Base-by-base conservation (phyloP, 495 filamentous ascomycete species). In the Ramalina peruviana region DNA sequence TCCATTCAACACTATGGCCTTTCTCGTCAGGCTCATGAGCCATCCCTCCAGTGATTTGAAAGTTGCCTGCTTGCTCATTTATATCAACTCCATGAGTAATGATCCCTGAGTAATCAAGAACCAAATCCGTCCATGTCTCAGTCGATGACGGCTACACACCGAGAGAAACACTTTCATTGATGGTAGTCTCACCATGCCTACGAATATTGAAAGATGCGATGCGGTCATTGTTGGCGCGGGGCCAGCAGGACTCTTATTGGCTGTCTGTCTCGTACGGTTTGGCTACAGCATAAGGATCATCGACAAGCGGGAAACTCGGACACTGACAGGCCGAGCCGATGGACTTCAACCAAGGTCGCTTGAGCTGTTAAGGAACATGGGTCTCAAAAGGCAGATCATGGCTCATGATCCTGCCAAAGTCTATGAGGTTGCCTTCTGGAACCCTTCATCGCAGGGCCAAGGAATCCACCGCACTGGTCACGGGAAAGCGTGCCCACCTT, bases 141-240 rank as follows among this genome's bases (percentile, higher is more conserved):
- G 30, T 10, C 7, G 30, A 33, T 13, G 7, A 11, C 12, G 9
- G 7, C 12, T 11, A 33, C 9, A 33, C 12, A 33, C 5, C 30
- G 30, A 33, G 30, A 12, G 30, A 33, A 13, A 11, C 2, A 13
- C 7, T 13, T 33, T 33, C 2, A 10, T 33, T 33, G 30, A 36
- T 62, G 62, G 25, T 36, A 11, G 12, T 41, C 9, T n/a, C 17
- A 41, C 3, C 9, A 74, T 74, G 71, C 57, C 57, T 26, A 50
- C 54, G 12, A 53, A 59, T 43, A 54, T 67, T 54, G 72, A 76
- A 46, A 72, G 64, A 15, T 81, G 80, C 62, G 82, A 86, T 57
- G 78, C 83, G 52, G 86, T 93, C 58, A 88, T 95, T 58, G 72
- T 95, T 50, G 88, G 88, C 52, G 88, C 88, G 43, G 87, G 88